Evolutionary conservation across 1,139 yeast genomes (phyloP), one percentile per base, ranked within the genome.

Genomic region (Magnusiomyces suaveolens): DNA sequence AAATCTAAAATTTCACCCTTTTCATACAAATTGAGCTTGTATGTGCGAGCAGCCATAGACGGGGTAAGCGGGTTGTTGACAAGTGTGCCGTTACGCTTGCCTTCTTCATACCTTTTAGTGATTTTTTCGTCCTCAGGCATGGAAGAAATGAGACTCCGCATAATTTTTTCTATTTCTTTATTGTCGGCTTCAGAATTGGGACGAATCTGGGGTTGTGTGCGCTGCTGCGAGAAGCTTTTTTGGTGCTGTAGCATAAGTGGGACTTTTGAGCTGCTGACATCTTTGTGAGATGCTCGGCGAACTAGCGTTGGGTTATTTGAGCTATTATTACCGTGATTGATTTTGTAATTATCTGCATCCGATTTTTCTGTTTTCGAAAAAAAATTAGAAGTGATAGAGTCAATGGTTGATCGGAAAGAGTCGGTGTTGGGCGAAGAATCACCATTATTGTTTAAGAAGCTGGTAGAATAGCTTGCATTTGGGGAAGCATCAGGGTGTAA

Each of bases 1-100:
- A 69, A 62, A 69, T 69, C 62, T 68, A 72, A 61, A 52, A 70
- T 63, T 63, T 81, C 85, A 2, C 82, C 82, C 53, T 76, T 69
- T 64, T 81, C 85, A 59, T 78, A 79, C 23, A 75, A 63, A 54
- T 73, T 74, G 29, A 78, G 64, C 38, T 52, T 50, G 51, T 53
- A 33, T 2, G 53, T 43, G 1, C 56, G 44, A 2, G 50, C 44
- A 6, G 56, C 56, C 48, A 46, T 50, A 26, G 67, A 62, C 2
- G 67, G 63, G 1, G 66, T 62, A 60, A 63, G 58, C 1, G 64
- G 58, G 14, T 57, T 60, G 6, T 54, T 50, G 12, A 54, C 41
- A 4, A 51, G 43, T 25, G 38, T 49, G 2, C 53, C 50, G 55
- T 38, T 26, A 29, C 51, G 36, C 38, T 56, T 46, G 20, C 52